Base-by-base conservation (phyloP, 768 basidiomycete genomes). In the Jaapia argillacea region DNA sequence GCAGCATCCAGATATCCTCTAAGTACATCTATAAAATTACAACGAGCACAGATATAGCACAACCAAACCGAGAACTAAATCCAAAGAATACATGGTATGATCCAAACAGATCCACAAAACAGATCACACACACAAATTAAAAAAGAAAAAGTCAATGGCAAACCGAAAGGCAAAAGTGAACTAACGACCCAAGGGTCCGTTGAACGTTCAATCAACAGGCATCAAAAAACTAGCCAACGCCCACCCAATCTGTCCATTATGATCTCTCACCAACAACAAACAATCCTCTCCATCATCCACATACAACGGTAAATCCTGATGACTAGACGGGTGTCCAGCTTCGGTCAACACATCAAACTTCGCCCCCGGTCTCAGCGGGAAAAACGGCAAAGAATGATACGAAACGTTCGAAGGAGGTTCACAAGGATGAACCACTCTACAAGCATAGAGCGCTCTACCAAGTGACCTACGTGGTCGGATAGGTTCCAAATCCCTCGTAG, bases 261-360 rank as follows among this genome's bases (percentile, higher is more conserved):
- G 58, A 57, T 81, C 75, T 35, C 85, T 65, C 48, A 81, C 85
- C 21, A 89, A 70, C 42, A 90, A 61, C 48, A 90, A 62, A 61
- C 86, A 88, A 51, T 89, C 87, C 36, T 75, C 74, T 7, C 71
- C 70, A 49, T 86, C 86, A 51, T 89, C 86, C 40, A 88, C 81
- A 51, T 81, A 79, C 44, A 90, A 55, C 2, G 87, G 87, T 33
- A 90, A 62, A 51, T 83, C 75, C 3, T 72, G 69, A 53, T 87
- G 85, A 18, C 74, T 69, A 43, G 79, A 78, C 12, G 87, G 87
- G 55, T 88, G 86, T 1, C 87, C 87, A 0, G 76, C 77, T 58
- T 89, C 87, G 49, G 79, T 72, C 41, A 89, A 59, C 5, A 90
- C 76, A 28, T 79, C 75, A 40, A 77, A 79, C 26, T 77, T 54